Evolutionary conservation across 108 stramenopile species (phyloP), one percentile per base, ranked within the genome.

Genomic region (Cyclotella atomus): DNA sequence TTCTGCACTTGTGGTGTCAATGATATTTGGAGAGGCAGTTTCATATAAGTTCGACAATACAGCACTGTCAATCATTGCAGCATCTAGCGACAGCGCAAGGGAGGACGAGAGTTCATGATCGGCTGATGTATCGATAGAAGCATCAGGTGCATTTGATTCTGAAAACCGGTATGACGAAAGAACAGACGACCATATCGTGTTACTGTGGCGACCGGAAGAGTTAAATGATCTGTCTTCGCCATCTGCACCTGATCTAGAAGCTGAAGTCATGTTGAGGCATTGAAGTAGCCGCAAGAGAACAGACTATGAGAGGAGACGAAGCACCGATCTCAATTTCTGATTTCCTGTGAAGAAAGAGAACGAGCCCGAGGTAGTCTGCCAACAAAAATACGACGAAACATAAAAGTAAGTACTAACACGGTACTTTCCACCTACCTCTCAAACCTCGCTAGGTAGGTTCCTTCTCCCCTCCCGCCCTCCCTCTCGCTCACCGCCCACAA

Each of bases 21-120:
- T 2, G 20, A 23, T 33, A 41, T 10, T 49, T 38, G 14, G 49
- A 25, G 16, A 28, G 38, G 17, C n/a, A 0, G 47, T 29, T 1
- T 16, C 45, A 25, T 10, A 3, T 25, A 36, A 54, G 2, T 28
- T 44, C 20, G 49, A 68, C 1, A 68, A 34, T 9, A 54, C 2
- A 0, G 63, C 55, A 29, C 72, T 73, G 23, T 55, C 72, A 54
- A 73, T 52, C 72, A 73, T 73, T 8, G 52, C 38, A 0, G 72
- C 62, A 17, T 65, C 56, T 14, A 73, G 15, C 29, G 72, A 55
- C 19, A 73, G 21, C 16, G 62, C 25, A 14, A 24, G 32, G 21
- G 52, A 54, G 8, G 67, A 36, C 7, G 35, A 21, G 3, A 46
- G 20, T 0, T 17, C 20, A 23, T 36, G 19, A 25, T 36, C 20